Evolutionary conservation across 345 rosid species (phyloP).

Genomic region (Syzygium jambos): DNA sequence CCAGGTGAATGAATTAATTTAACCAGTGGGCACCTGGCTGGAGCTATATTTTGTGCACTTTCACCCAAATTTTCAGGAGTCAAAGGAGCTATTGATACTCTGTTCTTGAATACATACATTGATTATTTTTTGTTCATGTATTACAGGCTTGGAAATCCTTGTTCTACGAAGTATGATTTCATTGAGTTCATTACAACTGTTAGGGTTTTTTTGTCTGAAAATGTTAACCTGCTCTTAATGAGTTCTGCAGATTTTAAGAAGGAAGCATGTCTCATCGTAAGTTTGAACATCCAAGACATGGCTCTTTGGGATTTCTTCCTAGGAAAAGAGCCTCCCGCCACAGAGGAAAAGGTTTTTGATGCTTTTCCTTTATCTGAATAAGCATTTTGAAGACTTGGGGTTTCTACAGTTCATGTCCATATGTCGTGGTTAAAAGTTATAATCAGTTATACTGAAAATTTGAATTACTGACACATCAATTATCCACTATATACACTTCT

Average conservation of each 20-base stretch:
- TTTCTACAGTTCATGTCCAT: not conserved
- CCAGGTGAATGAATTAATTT: not conserved
- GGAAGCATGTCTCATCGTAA: constrained; percentile 84
- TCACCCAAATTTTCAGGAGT: not conserved
- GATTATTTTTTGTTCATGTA: not conserved
- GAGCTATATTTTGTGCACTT: not conserved
- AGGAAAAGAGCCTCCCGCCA: constrained; percentile 76
- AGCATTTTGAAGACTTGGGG: not conserved
- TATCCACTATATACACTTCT: not conserved
- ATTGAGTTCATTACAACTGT: not conserved
- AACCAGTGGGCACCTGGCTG: not conserved
- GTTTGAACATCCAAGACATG: constrained; percentile 92
- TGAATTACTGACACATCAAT: not conserved
- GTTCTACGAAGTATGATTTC: not conserved
- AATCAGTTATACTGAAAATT: not conserved
- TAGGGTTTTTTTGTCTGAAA: not conserved
- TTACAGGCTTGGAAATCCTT: not conserved
- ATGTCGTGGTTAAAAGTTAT: not conserved
- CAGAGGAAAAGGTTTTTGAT: constrained; percentile 65
- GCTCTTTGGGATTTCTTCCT: constrained; percentile 88
- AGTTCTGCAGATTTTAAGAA: not conserved
- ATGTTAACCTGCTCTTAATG: not conserved
- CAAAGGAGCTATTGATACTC: not conserved
- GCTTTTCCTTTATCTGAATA: not conserved
- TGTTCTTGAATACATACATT: not conserved